Evolutionary conservation across 2,329 filamentous ascomycete genomes (phyloP), one percentile per base, ranked within the genome.

Genomic region (Microascus cirrosus): DNA sequence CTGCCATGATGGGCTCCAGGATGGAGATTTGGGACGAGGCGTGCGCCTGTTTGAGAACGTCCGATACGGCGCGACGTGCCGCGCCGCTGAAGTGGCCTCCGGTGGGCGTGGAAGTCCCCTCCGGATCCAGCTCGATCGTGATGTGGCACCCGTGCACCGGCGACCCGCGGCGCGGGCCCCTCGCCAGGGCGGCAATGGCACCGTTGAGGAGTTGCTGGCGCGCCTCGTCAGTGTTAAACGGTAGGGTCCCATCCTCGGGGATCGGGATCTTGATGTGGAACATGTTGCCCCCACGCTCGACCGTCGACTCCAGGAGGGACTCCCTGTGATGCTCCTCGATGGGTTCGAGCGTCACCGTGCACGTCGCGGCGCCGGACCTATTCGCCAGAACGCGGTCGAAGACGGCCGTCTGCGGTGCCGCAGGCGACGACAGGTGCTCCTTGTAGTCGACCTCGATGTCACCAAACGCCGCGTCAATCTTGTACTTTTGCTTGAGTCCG

Each of bases 361-460:
- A 95, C 2, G 82, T 82, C 3, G 90, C 92, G 68, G 85, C 91
- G 10, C 89, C 88, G 51, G 82, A 75, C 66, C 90, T 93, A 52
- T 90, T 89, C 7, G 88, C 89, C 22, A 96, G 83, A 4, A 87
- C 83, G 51, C 85, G 86, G 64, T 96, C 90, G 66, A 91, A 91
- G 4, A 84, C 74, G 56, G 81, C 80, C 25, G 79, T 82, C 42
- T 85, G 78, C 0, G 81, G 73, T 0, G 69, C 68, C 0, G 85
- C 86, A 0, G 78, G 65, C 2, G 75, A 74, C 0, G 84, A 82
- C 11, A 94, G 75, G 54, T 85, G 87, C 73, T 99, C 94, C 58
- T 95, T 87, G 72, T 97, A 99, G 63, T 95, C 91, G 60, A 99
- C 96, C 65, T 96, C 89, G 61, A 99, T 95, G 57, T 85, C 86